Percentiles rank a stretch among this genome's conserved stretches.
Evolutionary conservation across 768 basidiomycete genomes (phyloP).

Genomic region (Pleurotus giganteus): DNA sequence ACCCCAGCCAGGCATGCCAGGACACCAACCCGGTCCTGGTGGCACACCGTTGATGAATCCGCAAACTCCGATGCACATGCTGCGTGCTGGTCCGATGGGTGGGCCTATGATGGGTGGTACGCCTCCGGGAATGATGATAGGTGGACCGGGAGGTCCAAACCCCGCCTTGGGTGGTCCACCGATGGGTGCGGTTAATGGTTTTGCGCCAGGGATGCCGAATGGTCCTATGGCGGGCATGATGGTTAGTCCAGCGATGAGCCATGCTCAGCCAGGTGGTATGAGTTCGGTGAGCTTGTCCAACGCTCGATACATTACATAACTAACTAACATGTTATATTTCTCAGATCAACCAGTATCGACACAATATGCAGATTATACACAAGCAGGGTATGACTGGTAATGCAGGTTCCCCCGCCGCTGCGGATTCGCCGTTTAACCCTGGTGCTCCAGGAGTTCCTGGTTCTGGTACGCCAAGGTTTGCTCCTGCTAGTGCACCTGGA

Average conservation of each 20-base stretch:
- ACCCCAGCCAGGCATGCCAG: conserved; percentile 17
- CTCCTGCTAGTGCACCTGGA: conserved; percentile 25
- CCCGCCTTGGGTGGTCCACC: not conserved
- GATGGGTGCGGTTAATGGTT: conserved; percentile 1
- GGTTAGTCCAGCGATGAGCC: conserved; percentile 36
- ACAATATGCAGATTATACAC: conserved; percentile 27
- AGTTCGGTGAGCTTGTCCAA: conserved; percentile 29
- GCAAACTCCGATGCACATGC: conserved; percentile 14
- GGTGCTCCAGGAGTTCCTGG: conserved; percentile 15
- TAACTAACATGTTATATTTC: conserved; percentile 2
- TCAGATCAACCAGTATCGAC: conserved; percentile 25
- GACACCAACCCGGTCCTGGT: conserved; percentile 14
- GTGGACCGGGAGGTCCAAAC: not conserved
- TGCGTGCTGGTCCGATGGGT: conserved; percentile 23
- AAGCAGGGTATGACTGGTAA: conserved; percentile 31
- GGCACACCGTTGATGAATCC: conserved; percentile 6
- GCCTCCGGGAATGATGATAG: conserved; percentile 7
- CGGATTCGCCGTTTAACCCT: conserved; percentile 42
- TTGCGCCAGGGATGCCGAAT: conserved; percentile 21
- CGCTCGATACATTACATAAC: not conserved
- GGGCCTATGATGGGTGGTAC: conserved; percentile 27
- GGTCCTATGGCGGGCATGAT: conserved; percentile 13
- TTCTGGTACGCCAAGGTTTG: conserved; percentile 29
- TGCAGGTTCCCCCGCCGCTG: conserved; percentile 42
- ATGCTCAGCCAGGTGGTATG: conserved; percentile 28